Conservation (phyloP, 768 basidiomycete genomes). For the Mycena filopes region DNA sequence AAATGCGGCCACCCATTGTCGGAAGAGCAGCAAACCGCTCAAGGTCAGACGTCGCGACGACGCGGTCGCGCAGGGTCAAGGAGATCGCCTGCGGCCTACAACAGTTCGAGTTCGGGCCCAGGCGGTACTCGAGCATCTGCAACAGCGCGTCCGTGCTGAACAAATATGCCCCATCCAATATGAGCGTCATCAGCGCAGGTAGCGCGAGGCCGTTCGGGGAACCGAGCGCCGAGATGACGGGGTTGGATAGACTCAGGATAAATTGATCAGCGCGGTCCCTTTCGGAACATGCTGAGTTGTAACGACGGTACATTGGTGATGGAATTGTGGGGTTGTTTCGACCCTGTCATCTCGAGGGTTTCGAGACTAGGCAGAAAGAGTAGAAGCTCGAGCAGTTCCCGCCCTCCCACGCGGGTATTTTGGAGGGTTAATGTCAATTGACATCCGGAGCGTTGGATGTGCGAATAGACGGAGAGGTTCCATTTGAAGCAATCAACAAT, state of each 20-base stretch:
- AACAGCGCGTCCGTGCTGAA: constrained; percentile 2
- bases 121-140: constrained; percentile 5
- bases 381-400: background rate
- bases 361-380: background rate
- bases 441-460: constrained; percentile 10
- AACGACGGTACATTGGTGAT: too few species aligned
- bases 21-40: too few species aligned
- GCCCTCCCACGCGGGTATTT: background rate
- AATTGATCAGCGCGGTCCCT: too few species aligned
- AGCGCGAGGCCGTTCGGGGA: background rate
- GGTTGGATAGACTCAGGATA: too few species aligned
- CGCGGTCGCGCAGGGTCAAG: too few species aligned
- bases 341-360: background rate
- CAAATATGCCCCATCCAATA: background rate
- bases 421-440: background rate
- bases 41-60: too few species aligned
- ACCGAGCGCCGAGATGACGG: background rate
- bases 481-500: background rate
- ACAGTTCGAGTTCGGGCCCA: too few species aligned
- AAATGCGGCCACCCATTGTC: too few species aligned
- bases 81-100: too few species aligned
- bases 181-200: background rate
- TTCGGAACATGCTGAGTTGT: too few species aligned
- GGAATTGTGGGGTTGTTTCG: background rate
- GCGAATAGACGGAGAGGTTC: background rate